These are phyloP conservation scores for Fraxinus xanthoxyloides DNA, from an alignment of 305 asterid genomes.

Conservation along the genomic window DNA sequence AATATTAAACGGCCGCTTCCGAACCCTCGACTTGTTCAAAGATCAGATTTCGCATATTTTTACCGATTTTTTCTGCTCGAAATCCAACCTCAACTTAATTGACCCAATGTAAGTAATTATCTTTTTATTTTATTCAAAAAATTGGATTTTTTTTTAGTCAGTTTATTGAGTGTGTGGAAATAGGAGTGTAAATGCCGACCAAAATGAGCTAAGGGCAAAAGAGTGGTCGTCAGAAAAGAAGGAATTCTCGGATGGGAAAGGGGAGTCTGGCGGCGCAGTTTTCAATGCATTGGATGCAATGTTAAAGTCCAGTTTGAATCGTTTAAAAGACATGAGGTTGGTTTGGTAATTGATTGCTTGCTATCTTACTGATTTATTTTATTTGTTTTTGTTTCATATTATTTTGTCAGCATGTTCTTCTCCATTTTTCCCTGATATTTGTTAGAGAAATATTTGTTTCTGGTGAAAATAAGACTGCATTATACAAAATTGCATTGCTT, in stretches of 20 bases:
- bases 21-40: constrained; percentile 48
- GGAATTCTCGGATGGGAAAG: constrained; percentile 41
- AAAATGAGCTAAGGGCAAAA: constrained; percentile 23
- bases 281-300: constrained; percentile 69
- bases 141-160: neutral
- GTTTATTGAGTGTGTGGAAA: neutral
- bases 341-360: constrained; percentile 12
- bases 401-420: constrained; percentile 17
- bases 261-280: constrained; percentile 53
- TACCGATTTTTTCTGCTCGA: constrained; percentile 36
- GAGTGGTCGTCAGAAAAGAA: constrained; percentile 19
- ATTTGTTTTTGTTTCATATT: neutral
- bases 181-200: constrained; percentile 32
- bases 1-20: constrained; percentile 52
- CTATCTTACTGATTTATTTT: neutral
- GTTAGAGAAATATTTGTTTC: neutral
- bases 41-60: constrained; percentile 41
- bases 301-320: constrained; percentile 74
- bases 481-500: neutral
- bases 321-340: constrained; percentile 73
- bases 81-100: constrained; percentile 28
- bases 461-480: neutral
- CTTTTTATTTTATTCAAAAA: constrained; percentile 3
- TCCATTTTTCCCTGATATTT: neutral
- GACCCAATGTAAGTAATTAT: constrained; percentile 38